Base-by-base conservation (phyloP, 1,139 yeast genomes). In the Saccharomyces pastorianus region DNA sequence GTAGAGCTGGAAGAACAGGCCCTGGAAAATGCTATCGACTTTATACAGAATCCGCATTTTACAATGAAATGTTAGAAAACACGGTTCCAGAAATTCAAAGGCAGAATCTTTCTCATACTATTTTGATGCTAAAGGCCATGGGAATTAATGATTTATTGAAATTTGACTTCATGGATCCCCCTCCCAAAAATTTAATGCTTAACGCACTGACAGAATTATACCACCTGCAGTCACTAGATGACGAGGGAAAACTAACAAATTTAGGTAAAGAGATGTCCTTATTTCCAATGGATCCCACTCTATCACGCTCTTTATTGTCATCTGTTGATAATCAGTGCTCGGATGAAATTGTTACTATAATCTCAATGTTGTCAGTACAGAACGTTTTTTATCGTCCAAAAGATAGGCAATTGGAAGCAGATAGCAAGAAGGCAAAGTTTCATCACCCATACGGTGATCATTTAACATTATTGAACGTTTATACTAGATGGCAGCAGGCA, bases 1-100 rank as follows among this genome's bases (percentile, higher is more conserved):
- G 99, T 55, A 81, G 99, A 72, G 99, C 98, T 0, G 99, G 99
- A 6, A 83, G 99, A 74, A 88, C 90, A 5, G 96, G 96, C 0
- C 96, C 98, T 0, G 99, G 99, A 0, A 90, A 89, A 67, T 93
- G 99, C 67, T 95, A 85, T 67, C 72, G 99, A 50, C 73, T 95
- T 26, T 93, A 80, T 66, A 91, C 99, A 0, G 90, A 88, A 67
- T 84, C 93, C 83, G 84, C 96, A 0, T 93, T 83, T 64, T 76
- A 79, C 60, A 79, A 88, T 52, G 99, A 95, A 66, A 89, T 93
- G 96, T 71, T 84, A 20, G 84, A 93, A 1, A 86, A 84, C 59
- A 81, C 96, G 0, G 77, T 88, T 2, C 99, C 99, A 0, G 99
- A 93, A 66, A 93, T 93, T 54, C 96, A 90, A 69, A 76, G 99